Conservation (phyloP, 2,329 filamentous ascomycete species). For the Talaromyces sp. region DNA sequence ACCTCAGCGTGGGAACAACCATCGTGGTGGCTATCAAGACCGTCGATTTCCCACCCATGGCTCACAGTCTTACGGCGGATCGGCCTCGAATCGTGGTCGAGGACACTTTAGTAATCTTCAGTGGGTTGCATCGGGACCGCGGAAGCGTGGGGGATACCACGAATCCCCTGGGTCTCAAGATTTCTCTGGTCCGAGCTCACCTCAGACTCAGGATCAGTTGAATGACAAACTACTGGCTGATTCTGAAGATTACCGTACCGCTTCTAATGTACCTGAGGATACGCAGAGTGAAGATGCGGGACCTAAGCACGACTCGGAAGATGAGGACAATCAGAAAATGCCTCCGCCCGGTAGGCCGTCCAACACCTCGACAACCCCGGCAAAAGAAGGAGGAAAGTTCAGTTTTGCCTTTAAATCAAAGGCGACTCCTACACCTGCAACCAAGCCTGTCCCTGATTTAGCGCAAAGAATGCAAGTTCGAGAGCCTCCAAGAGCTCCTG, state of each 20-base stretch:
- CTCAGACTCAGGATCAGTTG: conserved; percentile 15
- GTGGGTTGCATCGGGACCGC: conserved; percentile 58
- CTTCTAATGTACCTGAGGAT: neutral
- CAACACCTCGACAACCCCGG: conserved; percentile 47
- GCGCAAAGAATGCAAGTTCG: conserved; percentile 40
- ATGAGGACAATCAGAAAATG: conserved; percentile 44
- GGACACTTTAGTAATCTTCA: conserved; percentile 62
- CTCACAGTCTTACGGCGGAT: conserved; percentile 42
- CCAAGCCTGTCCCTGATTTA: conserved; percentile 46
- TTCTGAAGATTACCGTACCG: conserved; percentile 44
- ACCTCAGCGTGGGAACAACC: conserved; percentile 52
- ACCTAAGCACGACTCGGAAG: conserved; percentile 39
- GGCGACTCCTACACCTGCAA: conserved; percentile 51
- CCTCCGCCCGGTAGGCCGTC: conserved; percentile 48
- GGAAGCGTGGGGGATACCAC: conserved; percentile 44
- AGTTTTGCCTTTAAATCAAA: conserved; percentile 91
- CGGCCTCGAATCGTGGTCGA: conserved; percentile 47
- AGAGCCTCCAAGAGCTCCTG: conserved; percentile 36
- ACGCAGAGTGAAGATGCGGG: conserved; percentile 54
- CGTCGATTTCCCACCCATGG: conserved; percentile 40
- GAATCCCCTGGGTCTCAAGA: conserved; percentile 33
- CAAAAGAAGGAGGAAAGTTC: conserved; percentile 61
- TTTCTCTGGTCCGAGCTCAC: conserved; percentile 20
- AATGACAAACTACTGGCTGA: conserved; percentile 25
- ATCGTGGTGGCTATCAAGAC: conserved; percentile 53